Evolutionary conservation across 2,329 filamentous ascomycete genomes (phyloP).

Genomic region (Penicillium glabrum): DNA sequence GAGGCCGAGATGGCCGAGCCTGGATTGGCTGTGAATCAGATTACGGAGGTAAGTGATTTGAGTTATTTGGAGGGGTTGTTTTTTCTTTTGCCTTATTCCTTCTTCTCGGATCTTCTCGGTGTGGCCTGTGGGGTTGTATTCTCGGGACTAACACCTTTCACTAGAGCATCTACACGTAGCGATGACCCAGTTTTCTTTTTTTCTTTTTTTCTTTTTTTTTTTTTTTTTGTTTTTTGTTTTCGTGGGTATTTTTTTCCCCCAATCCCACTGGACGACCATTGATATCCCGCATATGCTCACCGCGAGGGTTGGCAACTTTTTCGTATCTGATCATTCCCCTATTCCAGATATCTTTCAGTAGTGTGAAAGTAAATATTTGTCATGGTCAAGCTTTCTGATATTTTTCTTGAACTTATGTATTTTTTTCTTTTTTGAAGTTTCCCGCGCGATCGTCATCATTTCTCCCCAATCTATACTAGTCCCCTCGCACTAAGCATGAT

Average conservation of each 20-base stretch:
- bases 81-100: not conserved
- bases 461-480: not conserved
- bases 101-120: not conserved
- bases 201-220: not conserved
- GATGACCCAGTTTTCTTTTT: not conserved
- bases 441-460: not conserved
- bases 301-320: not conserved
- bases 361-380: not conserved
- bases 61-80: not conserved
- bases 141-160: conserved; percentile 10
- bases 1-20: conserved; percentile 87
- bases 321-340: not conserved
- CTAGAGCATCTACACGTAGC: conserved; percentile 38
- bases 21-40: conserved; percentile 80
- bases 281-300: not conserved
- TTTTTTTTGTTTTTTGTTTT: not conserved
- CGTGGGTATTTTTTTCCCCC: not conserved
- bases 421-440: not conserved
- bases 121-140: not conserved
- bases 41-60: conserved; percentile 72
- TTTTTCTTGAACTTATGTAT: not conserved
- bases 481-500: not conserved
- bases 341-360: not conserved
- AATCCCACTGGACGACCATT: not conserved
- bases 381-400: not conserved